These are phyloP conservation scores for Malania oleifera DNA, from an alignment of 164 flowering plant species.

Conservation along the genomic window DNA sequence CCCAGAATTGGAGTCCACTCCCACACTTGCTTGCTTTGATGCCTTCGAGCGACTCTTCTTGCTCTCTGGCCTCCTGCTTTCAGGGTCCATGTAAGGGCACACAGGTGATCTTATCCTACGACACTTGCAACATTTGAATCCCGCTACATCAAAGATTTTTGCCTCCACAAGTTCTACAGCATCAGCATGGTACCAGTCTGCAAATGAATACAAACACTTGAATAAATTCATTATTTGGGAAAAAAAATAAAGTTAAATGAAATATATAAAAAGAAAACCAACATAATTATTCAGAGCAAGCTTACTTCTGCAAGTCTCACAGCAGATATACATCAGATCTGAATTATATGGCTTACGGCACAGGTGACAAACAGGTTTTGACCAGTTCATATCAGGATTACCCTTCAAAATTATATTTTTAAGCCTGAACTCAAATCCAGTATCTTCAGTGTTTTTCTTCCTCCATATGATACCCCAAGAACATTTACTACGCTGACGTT, in stretches of 20 bases:
- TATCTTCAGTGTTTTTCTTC: conserved; percentile 43
- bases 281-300: background rate
- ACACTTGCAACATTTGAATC: conserved; percentile 89
- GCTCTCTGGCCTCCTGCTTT: conserved; percentile 18
- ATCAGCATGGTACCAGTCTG: conserved; percentile 96
- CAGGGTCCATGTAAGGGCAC: conserved; percentile 56
- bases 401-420: conserved; percentile 53
- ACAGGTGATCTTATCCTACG: conserved; percentile 59
- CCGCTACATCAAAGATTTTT: conserved; percentile 50
- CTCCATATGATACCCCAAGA: conserved; percentile 66
- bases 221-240: no score
- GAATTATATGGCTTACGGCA: conserved; percentile 68
- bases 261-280: background rate
- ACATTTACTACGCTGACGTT: conserved; percentile 15
- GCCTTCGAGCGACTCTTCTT: conserved; percentile 23
- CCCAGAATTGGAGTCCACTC: conserved; percentile 21
- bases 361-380: conserved; percentile 45
- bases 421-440: conserved; percentile 47
- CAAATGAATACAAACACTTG: conserved; percentile 14
- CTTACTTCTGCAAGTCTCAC: conserved; percentile 78
- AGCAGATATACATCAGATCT: conserved; percentile 70
- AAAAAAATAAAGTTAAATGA: background rate
- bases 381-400: conserved; percentile 14
- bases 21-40: conserved; percentile 27
- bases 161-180: conserved; percentile 78